A percentile compares a stretch with the other conserved stretches of the same genome.
Evolutionary conservation across 495 filamentous ascomycete species (phyloP).

Genomic region (Annulohypoxylon stygium): DNA sequence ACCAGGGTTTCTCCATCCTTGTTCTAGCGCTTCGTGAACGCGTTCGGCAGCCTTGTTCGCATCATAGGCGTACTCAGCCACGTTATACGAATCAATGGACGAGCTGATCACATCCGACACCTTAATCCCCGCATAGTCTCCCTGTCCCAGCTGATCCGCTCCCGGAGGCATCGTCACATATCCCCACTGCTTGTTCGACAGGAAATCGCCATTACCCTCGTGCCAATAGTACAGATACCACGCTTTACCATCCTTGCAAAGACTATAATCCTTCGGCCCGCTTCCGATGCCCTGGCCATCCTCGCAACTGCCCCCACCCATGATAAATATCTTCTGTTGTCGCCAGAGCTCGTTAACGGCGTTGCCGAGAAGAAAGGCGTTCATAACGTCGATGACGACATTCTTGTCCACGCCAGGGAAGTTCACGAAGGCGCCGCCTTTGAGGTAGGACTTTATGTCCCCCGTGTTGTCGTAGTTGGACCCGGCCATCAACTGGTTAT

Average conservation of each 20-base stretch:
- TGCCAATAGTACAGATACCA: slow-evolving; percentile 39
- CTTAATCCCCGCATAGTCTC: slow-evolving; percentile 9
- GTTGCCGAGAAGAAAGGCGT: slow-evolving; percentile 17
- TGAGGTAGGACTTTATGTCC: slow-evolving; percentile 20
- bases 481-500: slow-evolving; percentile 26
- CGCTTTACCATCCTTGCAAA: slow-evolving; percentile 14
- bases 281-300: slow-evolving; percentile 26
- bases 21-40: slow-evolving; percentile 15
- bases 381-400: slow-evolving; percentile 21
- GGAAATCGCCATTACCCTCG: slow-evolving; percentile 24
- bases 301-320: slow-evolving; percentile 19
- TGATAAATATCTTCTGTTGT: slow-evolving; percentile 32
- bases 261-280: slow-evolving; percentile 23
- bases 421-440: slow-evolving; percentile 22
- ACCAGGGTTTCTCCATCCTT: slow-evolving; percentile 14
- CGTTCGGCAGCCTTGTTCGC: slow-evolving; percentile 16
- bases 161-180: slow-evolving; percentile 24
- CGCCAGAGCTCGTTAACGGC: slow-evolving; percentile 31
- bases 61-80: slow-evolving; percentile 29
- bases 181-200: slow-evolving; percentile 23
- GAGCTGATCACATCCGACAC: slow-evolving; percentile 26
- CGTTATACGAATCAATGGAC: slow-evolving; percentile 30
- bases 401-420: slow-evolving; percentile 21
- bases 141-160: slow-evolving; percentile 18
- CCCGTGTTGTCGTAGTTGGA: slow-evolving; percentile 19